Evolutionary conservation across 345 rosid species (phyloP).

Genomic region (Salix udensis): DNA sequence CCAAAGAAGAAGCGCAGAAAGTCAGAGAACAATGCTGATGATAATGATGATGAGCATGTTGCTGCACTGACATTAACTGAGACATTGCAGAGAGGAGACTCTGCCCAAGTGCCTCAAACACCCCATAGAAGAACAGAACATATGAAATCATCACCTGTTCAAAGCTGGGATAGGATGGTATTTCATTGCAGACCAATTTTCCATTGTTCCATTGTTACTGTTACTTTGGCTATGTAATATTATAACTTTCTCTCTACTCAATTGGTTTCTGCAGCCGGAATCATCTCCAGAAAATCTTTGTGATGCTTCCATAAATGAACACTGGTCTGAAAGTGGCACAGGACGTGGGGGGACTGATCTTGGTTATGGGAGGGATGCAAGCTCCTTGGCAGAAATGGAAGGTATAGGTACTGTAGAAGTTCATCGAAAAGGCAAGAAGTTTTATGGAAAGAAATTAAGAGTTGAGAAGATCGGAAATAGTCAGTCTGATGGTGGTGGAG

Average conservation of each 20-base stretch:
- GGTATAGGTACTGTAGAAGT: constrained; percentile 62
- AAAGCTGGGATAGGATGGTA: constrained; percentile 71
- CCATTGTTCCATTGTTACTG: neutral
- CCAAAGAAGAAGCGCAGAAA: constrained; percentile 48
- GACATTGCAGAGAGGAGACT: constrained; percentile 60
- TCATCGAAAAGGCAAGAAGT: constrained; percentile 51
- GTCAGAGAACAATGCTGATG: constrained; percentile 41
- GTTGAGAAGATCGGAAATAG: constrained; percentile 13
- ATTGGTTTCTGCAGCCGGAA: constrained; percentile 42
- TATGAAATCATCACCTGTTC: constrained; percentile 49
- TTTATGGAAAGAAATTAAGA: constrained; percentile 50
- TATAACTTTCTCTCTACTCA: constrained; percentile 16
- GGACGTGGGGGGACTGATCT: constrained; percentile 35
- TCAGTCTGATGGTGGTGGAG: constrained; percentile 21
- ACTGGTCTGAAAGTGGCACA: constrained; percentile 40
- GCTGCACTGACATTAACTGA: constrained; percentile 70
- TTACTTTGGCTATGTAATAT: neutral
- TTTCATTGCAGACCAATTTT: constrained; percentile 3
- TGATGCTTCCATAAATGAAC: constrained; percentile 36
- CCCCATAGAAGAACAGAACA: constrained; percentile 38
- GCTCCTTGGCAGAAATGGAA: constrained; percentile 55
- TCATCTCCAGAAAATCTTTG: constrained; percentile 38
- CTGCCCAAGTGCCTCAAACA: constrained; percentile 56
- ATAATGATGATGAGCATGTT: constrained; percentile 65
- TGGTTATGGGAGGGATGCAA: constrained; percentile 39